Evolutionary conservation across 2,329 filamentous ascomycete genomes (phyloP).

Genomic region (Penicillium sp.): DNA sequence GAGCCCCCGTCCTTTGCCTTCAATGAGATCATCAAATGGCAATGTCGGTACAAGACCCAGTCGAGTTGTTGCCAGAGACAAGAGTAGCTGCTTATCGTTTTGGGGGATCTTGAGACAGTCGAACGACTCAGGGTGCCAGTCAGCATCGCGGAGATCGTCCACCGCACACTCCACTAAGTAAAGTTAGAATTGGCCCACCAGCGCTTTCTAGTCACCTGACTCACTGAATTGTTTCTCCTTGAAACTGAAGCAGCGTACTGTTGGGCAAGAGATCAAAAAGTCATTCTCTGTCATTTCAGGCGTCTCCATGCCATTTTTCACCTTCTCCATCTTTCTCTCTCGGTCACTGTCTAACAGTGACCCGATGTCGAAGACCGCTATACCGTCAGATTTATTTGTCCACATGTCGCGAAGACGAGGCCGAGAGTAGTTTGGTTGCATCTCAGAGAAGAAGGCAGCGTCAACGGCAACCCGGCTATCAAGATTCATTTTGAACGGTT

Average conservation of each 20-base stretch:
- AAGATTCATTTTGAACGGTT: not conserved
- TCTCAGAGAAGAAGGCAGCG: conserved; percentile 1
- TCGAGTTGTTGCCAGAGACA: not conserved
- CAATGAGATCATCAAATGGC: conserved; percentile 1
- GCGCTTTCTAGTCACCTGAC: not conserved
- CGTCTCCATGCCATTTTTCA: not conserved
- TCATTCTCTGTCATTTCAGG: not conserved
- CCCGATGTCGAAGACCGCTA: not conserved
- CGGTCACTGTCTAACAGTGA: not conserved
- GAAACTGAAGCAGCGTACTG: conserved; percentile 4
- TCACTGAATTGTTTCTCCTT: conserved; percentile 1
- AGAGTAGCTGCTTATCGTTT: conserved; percentile 1
- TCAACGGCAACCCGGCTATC: not conserved
- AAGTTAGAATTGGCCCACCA: not conserved
- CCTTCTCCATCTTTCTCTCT: conserved; percentile 4
- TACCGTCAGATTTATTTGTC: not conserved
- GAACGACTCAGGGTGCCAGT: not conserved
- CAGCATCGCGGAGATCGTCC: not conserved
- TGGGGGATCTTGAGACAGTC: not conserved
- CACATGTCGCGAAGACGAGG: not conserved
- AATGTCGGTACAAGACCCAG: not conserved
- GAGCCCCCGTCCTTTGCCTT: not conserved
- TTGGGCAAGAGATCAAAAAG: conserved; percentile 2
- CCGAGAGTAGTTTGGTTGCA: conserved; percentile 4
- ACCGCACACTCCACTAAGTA: conserved; percentile 2